Base-by-base conservation (phyloP, 495 filamentous ascomycete species). In the Aspergillus steynii region DNA sequence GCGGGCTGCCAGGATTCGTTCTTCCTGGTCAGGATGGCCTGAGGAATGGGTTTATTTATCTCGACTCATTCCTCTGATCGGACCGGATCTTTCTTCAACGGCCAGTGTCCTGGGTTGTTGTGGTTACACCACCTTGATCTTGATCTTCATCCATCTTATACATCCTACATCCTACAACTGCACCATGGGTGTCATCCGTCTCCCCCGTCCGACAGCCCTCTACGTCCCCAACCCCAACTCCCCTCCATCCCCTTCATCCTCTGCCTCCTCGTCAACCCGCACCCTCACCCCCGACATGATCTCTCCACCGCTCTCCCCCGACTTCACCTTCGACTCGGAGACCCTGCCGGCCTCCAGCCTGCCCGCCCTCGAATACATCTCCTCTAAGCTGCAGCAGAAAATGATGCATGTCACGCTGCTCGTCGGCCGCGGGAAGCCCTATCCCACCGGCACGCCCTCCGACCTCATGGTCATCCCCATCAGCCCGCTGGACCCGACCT, bases 311-410 rank as follows among this genome's bases (percentile, higher is more conserved):
- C 72, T 79, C n/a, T 75, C 77, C 15, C 71, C 78, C 0, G 69
- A 72, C 53, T 77, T 81, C 64, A 75, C 69, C 55, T 76, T 77
- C 37, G 77, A 81, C 60, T 67, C 78, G 7, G 78, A 78, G 50
- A 74, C 71, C 5, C 65, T 79, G 5, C 70, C 71, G 6, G 71
- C 74, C 1, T 77, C 77, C 7, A 73, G 77, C 57, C 53, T 82
- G 28, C 81, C 81, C 6, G 77, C 77, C 10, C 69, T 83, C 14
- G 77, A 79, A 32, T 82, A 80, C 59, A 78, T 83, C 53, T 82
- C 81, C 50, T 64, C 63, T 53, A 82, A 79, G 56, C 70, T 83
- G 0, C 71, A 76, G 57, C 74, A 80, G 65, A 73, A 71, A 60
- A 73, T 73, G 56, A 74, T 82, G 64, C 76, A 82, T 32, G 72